Base-by-base conservation (phyloP, 2,329 filamentous ascomycete genomes). In the Sporothrix protearum region DNA sequence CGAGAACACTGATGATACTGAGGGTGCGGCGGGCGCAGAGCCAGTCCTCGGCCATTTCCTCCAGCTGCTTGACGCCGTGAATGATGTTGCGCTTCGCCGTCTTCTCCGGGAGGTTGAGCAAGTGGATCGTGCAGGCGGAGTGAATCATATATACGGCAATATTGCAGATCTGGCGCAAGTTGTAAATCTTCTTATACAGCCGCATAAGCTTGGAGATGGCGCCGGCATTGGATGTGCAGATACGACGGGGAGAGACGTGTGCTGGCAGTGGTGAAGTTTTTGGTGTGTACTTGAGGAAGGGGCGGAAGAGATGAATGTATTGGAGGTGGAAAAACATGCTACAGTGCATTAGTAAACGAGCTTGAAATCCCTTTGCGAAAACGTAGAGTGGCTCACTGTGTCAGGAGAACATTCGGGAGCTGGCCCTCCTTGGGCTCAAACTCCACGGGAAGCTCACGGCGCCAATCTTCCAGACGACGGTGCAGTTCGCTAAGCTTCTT, bases 31-130 rank as follows among this genome's bases (percentile, higher is more conserved):
- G 87, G 10, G 94, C 95, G 77, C 94, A 96, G 0, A 94, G 87
- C 96, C 96, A 99, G 76, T 94, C 91, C 79, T 97, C 94, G 0
- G 93, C 93, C 76, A 99, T 97, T 78, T 98, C 95, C 79, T 98
- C 95, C 1, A 98, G 87, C 74, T 97, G 93, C 77, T 93, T 95
- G 57, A 97, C 86, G 0, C 95, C 94, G 76, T 97, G 94, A 4
- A 92, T 91, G 55, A 99, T 92, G 79, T 98, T 95, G 76, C 95
- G 85, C 77, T 89, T 91, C 4, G 96, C 93, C 39, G 92, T 96
- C 82, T 96, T 97, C 76, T 97, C 94, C 0, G 94, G 94, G 1
- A 98, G 84, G 75, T 97, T 97, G 47, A 99, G 88, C 25, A 99
- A 83, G 77, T 98, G 96, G 51, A 98, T 96, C 0, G 94, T 97